Conservation (phyloP, 2,329 filamentous ascomycete species). For the Phyllosticta paracitricarpa region DNA sequence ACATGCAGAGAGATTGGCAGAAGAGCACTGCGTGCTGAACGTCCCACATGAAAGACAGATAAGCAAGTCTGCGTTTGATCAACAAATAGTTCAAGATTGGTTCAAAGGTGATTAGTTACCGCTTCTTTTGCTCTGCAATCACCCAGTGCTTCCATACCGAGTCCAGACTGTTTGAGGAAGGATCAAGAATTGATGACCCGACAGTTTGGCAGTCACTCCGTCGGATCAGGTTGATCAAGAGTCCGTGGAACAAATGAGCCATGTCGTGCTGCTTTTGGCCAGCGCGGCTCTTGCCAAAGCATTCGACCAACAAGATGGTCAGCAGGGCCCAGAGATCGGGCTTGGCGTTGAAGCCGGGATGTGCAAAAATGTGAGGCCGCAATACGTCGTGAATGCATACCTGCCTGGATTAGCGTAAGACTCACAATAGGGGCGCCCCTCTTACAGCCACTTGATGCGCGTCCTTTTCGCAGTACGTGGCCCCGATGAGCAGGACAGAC, state of each 20-base stretch:
- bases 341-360: conserved; percentile 46
- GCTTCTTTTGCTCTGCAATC: conserved; percentile 49
- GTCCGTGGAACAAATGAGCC: conserved; percentile 49
- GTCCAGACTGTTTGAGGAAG: conserved; percentile 32
- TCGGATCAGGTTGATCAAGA: conserved; percentile 46
- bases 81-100: neutral
- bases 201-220: conserved; percentile 43
- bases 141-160: conserved; percentile 44
- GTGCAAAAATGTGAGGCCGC: conserved; percentile 49
- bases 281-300: conserved; percentile 53
- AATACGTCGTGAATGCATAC: conserved; percentile 53
- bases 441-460: conserved; percentile 47
- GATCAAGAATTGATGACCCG: conserved; percentile 25
- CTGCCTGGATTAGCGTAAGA: conserved; percentile 14
- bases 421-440: neutral
- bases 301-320: conserved; percentile 52
- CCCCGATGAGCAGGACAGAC: conserved; percentile 49
- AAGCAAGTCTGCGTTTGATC: conserved; percentile 33
- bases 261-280: conserved; percentile 55
- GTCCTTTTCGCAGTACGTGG: conserved; percentile 50
- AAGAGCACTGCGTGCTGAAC: conserved; percentile 55
- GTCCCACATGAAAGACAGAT: conserved; percentile 58
- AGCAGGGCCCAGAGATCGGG: conserved; percentile 53
- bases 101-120: conserved; percentile 23
- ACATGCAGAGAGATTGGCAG: conserved; percentile 58